A percentile compares a stretch with the other conserved stretches of the same genome.
Conservation (phyloP, 148 eudicot species). For the Chenopodium suecicum region DNA sequence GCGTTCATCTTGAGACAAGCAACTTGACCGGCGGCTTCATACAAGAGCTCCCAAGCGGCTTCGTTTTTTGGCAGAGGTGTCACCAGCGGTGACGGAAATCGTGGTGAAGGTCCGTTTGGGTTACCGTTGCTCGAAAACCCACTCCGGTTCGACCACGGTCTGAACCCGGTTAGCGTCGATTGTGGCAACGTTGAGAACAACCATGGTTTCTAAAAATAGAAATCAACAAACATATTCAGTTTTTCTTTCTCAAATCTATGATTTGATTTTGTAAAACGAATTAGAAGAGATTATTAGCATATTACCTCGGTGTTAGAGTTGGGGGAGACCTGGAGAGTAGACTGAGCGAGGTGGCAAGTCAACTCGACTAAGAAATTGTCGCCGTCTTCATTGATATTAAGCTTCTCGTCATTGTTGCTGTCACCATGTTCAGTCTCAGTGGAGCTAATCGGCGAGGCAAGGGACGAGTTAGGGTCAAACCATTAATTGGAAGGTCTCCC, state of each 20-base stretch:
- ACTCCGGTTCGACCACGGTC: constrained; percentile 34
- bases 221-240: background rate
- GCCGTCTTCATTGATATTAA: constrained; percentile 34
- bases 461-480: constrained; percentile 36
- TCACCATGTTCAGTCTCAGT: constrained; percentile 39
- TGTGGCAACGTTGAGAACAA: constrained; percentile 58
- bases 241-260: constrained; percentile 23
- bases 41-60: constrained; percentile 48
- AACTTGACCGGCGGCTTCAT: constrained; percentile 55
- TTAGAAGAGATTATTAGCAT: too few relatives aligned
- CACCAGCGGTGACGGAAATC: constrained; percentile 41
- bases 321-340: constrained; percentile 33
- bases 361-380: constrained; percentile 48
- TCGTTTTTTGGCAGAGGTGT: constrained; percentile 31
- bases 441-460: constrained; percentile 40
- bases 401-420: constrained; percentile 22
- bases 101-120: constrained; percentile 45
- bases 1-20: constrained; percentile 48
- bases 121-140: constrained; percentile 37
- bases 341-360: constrained; percentile 46
- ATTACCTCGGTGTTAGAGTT: constrained; percentile 27
- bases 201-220: constrained; percentile 33
- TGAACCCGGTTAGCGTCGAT: constrained; percentile 49
- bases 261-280: background rate
- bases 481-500: constrained; percentile 83